phyloP scores from a whole-genome alignment of 1,284 basidiomycete genomes.

The Stereum hirsutum region DNA sequence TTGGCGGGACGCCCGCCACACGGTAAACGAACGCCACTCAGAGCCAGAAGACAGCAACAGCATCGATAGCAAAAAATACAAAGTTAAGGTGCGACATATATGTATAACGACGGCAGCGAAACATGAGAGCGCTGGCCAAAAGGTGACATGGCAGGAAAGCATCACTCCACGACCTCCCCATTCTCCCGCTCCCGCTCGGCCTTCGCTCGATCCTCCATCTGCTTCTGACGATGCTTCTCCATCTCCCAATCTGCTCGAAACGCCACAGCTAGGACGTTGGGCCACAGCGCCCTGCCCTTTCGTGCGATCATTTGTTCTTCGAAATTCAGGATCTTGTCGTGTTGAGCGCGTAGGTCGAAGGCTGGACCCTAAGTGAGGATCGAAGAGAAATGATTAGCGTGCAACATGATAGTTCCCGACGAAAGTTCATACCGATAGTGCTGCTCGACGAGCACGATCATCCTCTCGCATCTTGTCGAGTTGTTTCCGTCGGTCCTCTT shows the following conservation, averaged over 20 bases:
- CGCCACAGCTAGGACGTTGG: constrained; percentile 57
- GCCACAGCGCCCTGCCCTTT: constrained; percentile 47
- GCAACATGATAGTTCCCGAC: background rate
- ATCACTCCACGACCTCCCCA: constrained; percentile 8
- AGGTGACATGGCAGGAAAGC: too few species aligned
- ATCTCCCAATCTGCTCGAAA: constrained; percentile 36
- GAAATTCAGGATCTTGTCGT: constrained; percentile 58
- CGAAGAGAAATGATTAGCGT: constrained; percentile 7
- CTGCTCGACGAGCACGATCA: constrained; percentile 45
- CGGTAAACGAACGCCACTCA: background rate
- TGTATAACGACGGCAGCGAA: background rate
- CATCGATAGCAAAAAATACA: background rate
- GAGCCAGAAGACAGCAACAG: background rate
- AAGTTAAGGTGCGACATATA: background rate
- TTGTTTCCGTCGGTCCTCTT: constrained; percentile 60
- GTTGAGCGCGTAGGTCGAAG: constrained; percentile 63
- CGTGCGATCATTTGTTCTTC: constrained; percentile 44
- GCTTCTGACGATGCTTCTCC: constrained; percentile 9
- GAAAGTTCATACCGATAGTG: constrained; percentile 35
- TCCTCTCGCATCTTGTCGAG: constrained; percentile 65
- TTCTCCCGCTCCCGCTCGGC: constrained; percentile 5
- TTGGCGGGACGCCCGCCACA: background rate
- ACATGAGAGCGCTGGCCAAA: constrained; percentile 2
- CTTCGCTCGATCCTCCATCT: constrained; percentile 2
- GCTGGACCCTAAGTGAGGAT: constrained; percentile 33